Evolutionary conservation across 1,284 basidiomycete genomes (phyloP), one percentile per base, ranked within the genome.

Genomic region (Chalciporus sp.): DNA sequence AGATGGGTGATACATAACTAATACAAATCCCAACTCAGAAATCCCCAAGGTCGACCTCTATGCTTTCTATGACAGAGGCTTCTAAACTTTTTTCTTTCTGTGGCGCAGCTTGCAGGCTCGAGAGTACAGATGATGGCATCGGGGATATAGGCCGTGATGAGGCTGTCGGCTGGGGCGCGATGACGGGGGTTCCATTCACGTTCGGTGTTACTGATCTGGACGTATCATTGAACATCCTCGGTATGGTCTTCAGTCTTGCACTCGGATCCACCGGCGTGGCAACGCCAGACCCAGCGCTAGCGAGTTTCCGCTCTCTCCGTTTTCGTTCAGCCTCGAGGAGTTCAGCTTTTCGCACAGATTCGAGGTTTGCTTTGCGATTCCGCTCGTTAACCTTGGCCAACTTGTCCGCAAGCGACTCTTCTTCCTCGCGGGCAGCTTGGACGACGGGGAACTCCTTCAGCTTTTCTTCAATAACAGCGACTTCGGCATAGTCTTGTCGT

Each of bases 331-430:
- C 73, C 56, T 88, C 84, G 33, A 77, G 76, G 40, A 85, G 67
- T 72, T 95, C 94, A 0, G 92, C 89, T 59, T 83, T 84, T 47
- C 89, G 79, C 56, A 94, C 84, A 1, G 84, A 81, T 62, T 94
- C 92, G 57, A 85, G 65, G 56, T 95, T 96, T 44, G 87, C 85
- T 60, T 81, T 83, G 41, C 92, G 81, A 69, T 98, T 96, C 49
- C 92, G 83, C 72, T 95, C 92, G 68, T 95, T 96, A 56, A 97
- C 88, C 67, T 77, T 84, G 17, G 88, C 83, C 29, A 95, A 79
- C 61, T 83, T 74, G 55, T 86, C 84, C 42, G 75, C 76, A 58
- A 75, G 62, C 0, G 68, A 71, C 53, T 69, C 69, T 26, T 66
- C 68, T 7, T 75, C 70, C 53, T 77, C 76, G 44, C 72, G 73